Conservation (phyloP, 192 early-diverging fungal species). For the Coemansia furcata region DNA sequence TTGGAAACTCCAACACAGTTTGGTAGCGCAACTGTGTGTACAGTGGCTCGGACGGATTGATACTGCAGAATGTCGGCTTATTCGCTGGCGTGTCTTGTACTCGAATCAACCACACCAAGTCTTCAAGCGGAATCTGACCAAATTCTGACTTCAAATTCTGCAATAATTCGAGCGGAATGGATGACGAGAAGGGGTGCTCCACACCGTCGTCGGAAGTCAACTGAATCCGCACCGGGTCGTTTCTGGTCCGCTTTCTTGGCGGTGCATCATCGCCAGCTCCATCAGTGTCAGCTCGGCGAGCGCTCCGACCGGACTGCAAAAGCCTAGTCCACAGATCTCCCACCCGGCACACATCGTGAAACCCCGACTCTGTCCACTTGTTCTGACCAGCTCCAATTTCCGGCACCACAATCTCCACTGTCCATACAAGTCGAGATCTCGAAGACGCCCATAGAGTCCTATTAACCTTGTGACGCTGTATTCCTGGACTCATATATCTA, state of each 20-base stretch:
- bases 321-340: constrained; percentile 31
- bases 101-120: constrained; percentile 17
- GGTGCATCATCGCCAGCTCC: background rate
- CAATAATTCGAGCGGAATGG: constrained; percentile 5
- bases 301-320: background rate
- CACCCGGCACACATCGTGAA: constrained; percentile 34
- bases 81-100: constrained; percentile 46
- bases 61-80: constrained; percentile 46
- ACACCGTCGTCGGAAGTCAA: constrained; percentile 43
- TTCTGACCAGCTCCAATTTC: constrained; percentile 6
- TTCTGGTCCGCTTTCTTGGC: constrained; percentile 14
- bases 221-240: constrained; percentile 16
- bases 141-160: background rate
- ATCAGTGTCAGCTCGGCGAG: background rate
- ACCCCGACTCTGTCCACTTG: constrained; percentile 29
- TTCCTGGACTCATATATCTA: constrained; percentile 39
- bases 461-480: constrained; percentile 29
- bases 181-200: constrained; percentile 40
- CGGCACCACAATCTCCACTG: constrained; percentile 21
- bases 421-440: constrained; percentile 36
- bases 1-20: constrained; percentile 55
- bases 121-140: background rate
- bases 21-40: constrained; percentile 51
- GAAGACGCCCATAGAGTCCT: constrained; percentile 29
- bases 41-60: constrained; percentile 34